Percentiles rank a stretch among this genome's conserved stretches.
Conservation (phyloP, 2,329 filamentous ascomycete genomes). For the Verticillium nonalfalfae region DNA sequence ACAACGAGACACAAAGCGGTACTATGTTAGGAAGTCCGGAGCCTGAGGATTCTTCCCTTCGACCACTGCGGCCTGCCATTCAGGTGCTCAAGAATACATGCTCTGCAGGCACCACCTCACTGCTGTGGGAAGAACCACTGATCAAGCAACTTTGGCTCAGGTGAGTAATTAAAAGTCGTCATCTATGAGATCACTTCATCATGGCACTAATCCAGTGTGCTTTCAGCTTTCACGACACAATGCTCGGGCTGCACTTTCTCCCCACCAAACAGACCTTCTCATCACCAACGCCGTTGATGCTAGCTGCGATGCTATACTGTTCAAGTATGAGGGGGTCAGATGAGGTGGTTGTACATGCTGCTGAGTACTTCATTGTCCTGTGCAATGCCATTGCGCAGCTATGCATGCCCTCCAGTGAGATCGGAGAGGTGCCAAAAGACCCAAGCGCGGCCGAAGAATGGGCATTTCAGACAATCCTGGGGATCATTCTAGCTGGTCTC, state of each 20-base stretch:
- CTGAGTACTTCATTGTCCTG: constrained; percentile 29
- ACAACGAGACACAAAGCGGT: neutral
- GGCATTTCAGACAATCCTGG: constrained; percentile 35
- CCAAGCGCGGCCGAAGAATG: constrained; percentile 23
- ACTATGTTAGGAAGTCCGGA: constrained; percentile 1
- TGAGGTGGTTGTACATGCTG: constrained; percentile 25
- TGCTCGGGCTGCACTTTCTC: constrained; percentile 37
- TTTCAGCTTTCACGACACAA: constrained; percentile 33
- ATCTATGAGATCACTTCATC: neutral
- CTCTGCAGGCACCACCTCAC: constrained; percentile 14
- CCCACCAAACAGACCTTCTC: constrained; percentile 34
- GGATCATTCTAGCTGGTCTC: constrained; percentile 31
- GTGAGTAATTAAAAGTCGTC: constrained; percentile 7
- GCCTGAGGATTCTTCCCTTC: constrained; percentile 6
- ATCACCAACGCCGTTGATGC: constrained; percentile 30
- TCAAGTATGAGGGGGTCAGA: constrained; percentile 24
- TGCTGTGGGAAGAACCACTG: constrained; percentile 23
- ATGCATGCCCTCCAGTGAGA: constrained; percentile 24
- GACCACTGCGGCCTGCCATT: constrained; percentile 22
- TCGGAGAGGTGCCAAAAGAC: constrained; percentile 16
- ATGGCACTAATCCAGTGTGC: neutral
- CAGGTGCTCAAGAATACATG: constrained; percentile 19
- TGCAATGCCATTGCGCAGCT: constrained; percentile 32
- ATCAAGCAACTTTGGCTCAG: constrained; percentile 27
- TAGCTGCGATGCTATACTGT: constrained; percentile 37